Percentiles rank a stretch among this genome's conserved stretches.
phyloP scores from a whole-genome alignment of 2,329 filamentous ascomycete species.

The Clathrospora elynae region DNA sequence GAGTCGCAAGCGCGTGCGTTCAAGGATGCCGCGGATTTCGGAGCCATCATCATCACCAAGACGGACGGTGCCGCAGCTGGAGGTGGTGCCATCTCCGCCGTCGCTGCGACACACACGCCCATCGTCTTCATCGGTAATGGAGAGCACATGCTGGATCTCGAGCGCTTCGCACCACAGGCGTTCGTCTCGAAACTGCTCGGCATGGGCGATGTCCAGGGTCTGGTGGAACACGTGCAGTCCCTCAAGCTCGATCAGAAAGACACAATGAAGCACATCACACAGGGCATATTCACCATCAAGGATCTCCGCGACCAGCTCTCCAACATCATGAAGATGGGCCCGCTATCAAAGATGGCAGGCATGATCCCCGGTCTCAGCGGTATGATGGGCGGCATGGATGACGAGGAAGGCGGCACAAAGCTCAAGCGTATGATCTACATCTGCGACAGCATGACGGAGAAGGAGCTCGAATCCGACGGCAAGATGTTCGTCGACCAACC shows the following conservation, averaged over 20 bases:
- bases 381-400: conserved; percentile 95
- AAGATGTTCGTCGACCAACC: conserved; percentile 94
- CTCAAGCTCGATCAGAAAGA: conserved; percentile 97
- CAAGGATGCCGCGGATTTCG: conserved; percentile 96
- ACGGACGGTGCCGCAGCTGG: conserved; percentile 95
- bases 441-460: conserved; percentile 96
- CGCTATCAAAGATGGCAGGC: conserved; percentile 93
- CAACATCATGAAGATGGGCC: conserved; percentile 99
- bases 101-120: conserved; percentile 92
- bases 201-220: conserved; percentile 94
- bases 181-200: conserved; percentile 94
- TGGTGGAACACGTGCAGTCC: conserved; percentile 95
- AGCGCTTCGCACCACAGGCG: conserved; percentile 87
- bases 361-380: conserved; percentile 97
- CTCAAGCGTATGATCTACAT: conserved; percentile 99
- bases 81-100: conserved; percentile 95
- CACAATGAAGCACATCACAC: conserved; percentile 97
- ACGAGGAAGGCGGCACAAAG: conserved; percentile 92
- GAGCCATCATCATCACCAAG: conserved; percentile 98
- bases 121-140: conserved; percentile 98
- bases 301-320: conserved; percentile 93
- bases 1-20: conserved; percentile 95
- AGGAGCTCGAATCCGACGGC: conserved; percentile 93
- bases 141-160: conserved; percentile 94
- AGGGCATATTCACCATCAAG: conserved; percentile 93